These are phyloP conservation scores for Yamadazyma tumulicola DNA, from an alignment of 805 yeast genomes.

Conservation along the genomic window DNA sequence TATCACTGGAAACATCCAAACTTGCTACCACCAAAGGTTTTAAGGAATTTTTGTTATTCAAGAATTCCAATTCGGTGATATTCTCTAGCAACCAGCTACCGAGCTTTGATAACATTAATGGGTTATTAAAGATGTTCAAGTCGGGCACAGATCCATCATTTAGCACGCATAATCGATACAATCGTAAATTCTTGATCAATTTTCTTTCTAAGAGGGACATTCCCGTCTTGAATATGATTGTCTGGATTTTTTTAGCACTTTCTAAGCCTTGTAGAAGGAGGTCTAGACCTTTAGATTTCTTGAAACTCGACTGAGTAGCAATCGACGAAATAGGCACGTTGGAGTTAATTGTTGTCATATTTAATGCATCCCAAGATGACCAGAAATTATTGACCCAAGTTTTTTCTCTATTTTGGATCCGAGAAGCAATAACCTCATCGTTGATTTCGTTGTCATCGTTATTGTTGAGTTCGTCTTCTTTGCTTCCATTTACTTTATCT, in stretches of 20 bases:
- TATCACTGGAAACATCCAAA: conserved; percentile 65
- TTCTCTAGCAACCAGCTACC: conserved; percentile 92
- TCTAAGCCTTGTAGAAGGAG: conserved; percentile 67
- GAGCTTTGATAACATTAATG: conserved; percentile 75
- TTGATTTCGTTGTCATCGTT: conserved; percentile 18
- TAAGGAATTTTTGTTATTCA: conserved; percentile 38
- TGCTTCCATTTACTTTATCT: conserved; percentile 11
- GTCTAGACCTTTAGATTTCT: conserved; percentile 45
- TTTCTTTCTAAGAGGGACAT: conserved; percentile 84
- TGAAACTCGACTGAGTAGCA: conserved; percentile 13
- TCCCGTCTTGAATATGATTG: conserved; percentile 81
- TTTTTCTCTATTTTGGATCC: conserved; percentile 47
- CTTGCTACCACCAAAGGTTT: conserved; percentile 86
- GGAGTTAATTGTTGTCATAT: conserved; percentile 20
- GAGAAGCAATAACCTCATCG: conserved; percentile 19
- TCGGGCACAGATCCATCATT: conserved; percentile 79
- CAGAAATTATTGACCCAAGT: conserved; percentile 73
- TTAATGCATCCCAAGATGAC: conserved; percentile 57
- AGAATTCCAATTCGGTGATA: conserved; percentile 70
- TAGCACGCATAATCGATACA: conserved; percentile 81
- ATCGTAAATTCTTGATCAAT: conserved; percentile 70
- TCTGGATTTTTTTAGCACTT: conserved; percentile 80
- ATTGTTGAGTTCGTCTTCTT: conserved; percentile 18
- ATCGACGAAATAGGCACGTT: conserved; percentile 4
- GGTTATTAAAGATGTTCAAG: conserved; percentile 73